Evolutionary conservation across 768 basidiomycete genomes (phyloP), one percentile per base, ranked within the genome.

Genomic region (Boletus coccyginus): DNA sequence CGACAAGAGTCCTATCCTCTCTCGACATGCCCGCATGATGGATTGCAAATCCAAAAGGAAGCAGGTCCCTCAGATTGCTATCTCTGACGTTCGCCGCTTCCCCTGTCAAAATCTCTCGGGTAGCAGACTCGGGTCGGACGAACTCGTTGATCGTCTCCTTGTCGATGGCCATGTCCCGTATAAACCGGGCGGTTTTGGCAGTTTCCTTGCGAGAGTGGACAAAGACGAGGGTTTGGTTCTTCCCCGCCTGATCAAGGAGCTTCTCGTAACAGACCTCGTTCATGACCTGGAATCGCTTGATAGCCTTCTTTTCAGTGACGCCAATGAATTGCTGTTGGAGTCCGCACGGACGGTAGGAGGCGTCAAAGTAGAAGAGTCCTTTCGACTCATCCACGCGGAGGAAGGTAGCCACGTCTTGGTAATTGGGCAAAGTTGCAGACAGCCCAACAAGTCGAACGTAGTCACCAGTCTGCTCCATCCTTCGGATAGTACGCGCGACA

Each of bases 231-330:
- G 90, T 91, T 69, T 96, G 94, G 58, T 95, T 92, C 77, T 92
- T 93, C 47, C 84, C 82, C 7, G 85, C 84, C 65, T 98, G 93
- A 61, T 98, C 94, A 24, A 98, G 83, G 3, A 98, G 90, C 76
- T 98, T 99, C 73, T 98, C 96, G 77, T 99, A 99, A 74, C 95
- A 96, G 21, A 98, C 94, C 69, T 98, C 95, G 73, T 99, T 99
- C 82, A 92, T 96, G 59, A 98, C 86, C 70, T 98, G 96, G 68
- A 95, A 94, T 7, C 97, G 86, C 72, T 96, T 98, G 80, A 98
- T 98, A 0, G 97, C 96, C 72, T 97, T 98, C 81, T 98, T 98
- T 78, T 98, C 97, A 1, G 96, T 98, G 55, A 99, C 85, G 41
- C 97, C 97, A 57, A 98, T 86, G 74, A 98, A 98, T 66, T 97